A percentile compares a stretch with the other conserved stretches of the same genome.
Conservation (phyloP, 805 yeast species). For the Wickerhamomyces sydowiorum region DNA sequence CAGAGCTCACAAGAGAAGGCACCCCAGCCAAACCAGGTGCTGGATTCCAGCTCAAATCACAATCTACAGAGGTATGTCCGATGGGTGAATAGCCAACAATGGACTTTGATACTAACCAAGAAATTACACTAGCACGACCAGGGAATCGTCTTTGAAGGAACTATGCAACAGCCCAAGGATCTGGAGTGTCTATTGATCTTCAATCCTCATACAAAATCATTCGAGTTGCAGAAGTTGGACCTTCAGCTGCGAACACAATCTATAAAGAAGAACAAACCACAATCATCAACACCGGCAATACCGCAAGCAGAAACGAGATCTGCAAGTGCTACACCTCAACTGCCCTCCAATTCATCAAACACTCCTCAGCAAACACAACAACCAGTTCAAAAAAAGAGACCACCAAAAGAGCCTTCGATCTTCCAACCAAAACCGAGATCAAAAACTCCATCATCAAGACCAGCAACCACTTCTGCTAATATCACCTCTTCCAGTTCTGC, state of each 20-base stretch:
- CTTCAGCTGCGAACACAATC: conserved; percentile 7
- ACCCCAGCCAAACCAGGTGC: neutral
- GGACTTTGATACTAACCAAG: neutral
- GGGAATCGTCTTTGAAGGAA: conserved; percentile 13
- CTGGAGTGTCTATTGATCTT: conserved; percentile 19
- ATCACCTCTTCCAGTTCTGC: neutral
- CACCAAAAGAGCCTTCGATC: conserved; percentile 17
- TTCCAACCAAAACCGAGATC: conserved; percentile 19
- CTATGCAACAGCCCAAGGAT: conserved; percentile 3
- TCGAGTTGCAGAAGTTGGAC: conserved; percentile 15
- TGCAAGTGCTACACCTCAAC: neutral
- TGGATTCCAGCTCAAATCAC: conserved; percentile 12
- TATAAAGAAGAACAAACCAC: conserved; percentile 1
- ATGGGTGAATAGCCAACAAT: neutral
- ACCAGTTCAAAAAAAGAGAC: conserved; percentile 5
- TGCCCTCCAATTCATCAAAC: neutral
- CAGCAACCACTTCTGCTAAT: neutral
- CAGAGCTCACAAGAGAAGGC: conserved; percentile 8
- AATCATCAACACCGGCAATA: neutral
- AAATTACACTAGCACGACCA: conserved; percentile 1
- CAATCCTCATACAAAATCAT: conserved; percentile 9
- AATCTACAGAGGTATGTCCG: conserved; percentile 8
- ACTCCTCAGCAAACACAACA: neutral
- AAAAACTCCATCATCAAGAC: conserved; percentile 9
- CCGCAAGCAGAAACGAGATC: neutral